Conservation (phyloP, 2,329 filamentous ascomycete species). For the Phaeosphaeriaceae sp. region DNA sequence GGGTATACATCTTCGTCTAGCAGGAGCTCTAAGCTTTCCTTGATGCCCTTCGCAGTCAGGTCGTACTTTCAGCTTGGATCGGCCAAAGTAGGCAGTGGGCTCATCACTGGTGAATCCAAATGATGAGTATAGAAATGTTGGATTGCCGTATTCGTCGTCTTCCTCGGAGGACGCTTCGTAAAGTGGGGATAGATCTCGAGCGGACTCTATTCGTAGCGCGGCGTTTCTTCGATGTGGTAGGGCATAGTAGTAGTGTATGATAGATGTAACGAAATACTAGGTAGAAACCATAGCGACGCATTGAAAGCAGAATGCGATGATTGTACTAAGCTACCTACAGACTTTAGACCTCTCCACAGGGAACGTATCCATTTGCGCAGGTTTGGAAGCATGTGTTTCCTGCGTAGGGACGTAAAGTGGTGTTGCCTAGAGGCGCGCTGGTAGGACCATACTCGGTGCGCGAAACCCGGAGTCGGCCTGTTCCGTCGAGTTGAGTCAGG, state of each 20-base stretch:
- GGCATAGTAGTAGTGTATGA: constrained; percentile 2
- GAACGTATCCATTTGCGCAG: constrained; percentile 4
- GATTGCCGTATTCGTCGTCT: constrained; percentile 19
- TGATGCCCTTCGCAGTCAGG: constrained; percentile 7
- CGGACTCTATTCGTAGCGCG: background rate
- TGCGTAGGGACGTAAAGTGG: background rate
- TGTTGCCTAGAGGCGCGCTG: too few species aligned
- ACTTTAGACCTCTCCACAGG: background rate
- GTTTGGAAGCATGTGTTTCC: background rate
- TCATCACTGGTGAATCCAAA: constrained; percentile 16
- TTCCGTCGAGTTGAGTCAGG: too few species aligned
- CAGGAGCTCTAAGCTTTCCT: constrained; percentile 14
- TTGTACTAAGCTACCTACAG: constrained; percentile 1
- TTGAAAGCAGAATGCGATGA: constrained; percentile 2
- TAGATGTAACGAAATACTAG: background rate
- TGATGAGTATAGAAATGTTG: constrained; percentile 19
- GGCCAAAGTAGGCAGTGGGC: constrained; percentile 17
- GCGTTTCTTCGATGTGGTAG: constrained; percentile 2
- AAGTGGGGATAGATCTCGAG: constrained; percentile 15
- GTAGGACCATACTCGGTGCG: too few species aligned
- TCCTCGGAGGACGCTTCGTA: constrained; percentile 20
- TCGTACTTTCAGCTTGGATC: constrained; percentile 17
- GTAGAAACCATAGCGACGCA: constrained; percentile 2
- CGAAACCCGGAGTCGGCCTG: too few species aligned
- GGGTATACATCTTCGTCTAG: constrained; percentile 7